Conservation (phyloP, 176 grass and related monocot species). For the Avena sativa region DNA sequence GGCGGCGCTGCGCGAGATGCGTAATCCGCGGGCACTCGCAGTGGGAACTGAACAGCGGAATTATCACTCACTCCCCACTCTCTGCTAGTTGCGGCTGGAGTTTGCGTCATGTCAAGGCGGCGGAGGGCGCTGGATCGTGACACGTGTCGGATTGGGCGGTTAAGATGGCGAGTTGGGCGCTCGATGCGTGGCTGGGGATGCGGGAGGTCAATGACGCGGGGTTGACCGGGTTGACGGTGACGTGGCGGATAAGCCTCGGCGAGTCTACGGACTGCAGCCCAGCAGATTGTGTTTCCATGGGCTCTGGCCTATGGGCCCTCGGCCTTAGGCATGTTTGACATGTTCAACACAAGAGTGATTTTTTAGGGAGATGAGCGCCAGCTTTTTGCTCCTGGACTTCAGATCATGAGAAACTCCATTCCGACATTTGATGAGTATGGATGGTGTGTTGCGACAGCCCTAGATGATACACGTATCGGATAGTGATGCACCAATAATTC, state of each 20-base stretch:
- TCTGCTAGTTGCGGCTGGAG: neutral
- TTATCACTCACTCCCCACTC: neutral
- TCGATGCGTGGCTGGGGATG: slow-evolving; percentile 19
- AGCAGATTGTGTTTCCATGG: neutral
- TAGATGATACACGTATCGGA: no score
- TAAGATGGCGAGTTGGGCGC: slow-evolving; percentile 18
- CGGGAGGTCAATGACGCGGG: neutral
- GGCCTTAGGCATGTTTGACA: no score
- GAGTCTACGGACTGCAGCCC: neutral
- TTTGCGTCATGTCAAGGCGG: neutral
- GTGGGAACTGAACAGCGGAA: slow-evolving; percentile 1
- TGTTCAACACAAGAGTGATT: no score
- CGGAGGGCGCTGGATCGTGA: neutral
- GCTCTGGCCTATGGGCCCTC: neutral
- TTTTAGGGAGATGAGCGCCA: no score
- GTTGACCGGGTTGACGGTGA: slow-evolving; percentile 42
- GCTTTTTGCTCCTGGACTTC: no score
- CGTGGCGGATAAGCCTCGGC: slow-evolving; percentile 2
- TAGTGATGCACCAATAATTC: neutral
- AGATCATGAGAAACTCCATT: no score
- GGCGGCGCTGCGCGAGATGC: slow-evolving; percentile 47
- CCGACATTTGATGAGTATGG: no score
- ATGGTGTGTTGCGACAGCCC: no score
- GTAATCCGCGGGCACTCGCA: slow-evolving; percentile 50
- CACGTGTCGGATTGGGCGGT: neutral